A percentile compares a stretch with the other conserved stretches of the same genome.
These are phyloP conservation scores for Aquilaria malaccensis DNA, from an alignment of 345 rosid genomes.

Conservation along the genomic window DNA sequence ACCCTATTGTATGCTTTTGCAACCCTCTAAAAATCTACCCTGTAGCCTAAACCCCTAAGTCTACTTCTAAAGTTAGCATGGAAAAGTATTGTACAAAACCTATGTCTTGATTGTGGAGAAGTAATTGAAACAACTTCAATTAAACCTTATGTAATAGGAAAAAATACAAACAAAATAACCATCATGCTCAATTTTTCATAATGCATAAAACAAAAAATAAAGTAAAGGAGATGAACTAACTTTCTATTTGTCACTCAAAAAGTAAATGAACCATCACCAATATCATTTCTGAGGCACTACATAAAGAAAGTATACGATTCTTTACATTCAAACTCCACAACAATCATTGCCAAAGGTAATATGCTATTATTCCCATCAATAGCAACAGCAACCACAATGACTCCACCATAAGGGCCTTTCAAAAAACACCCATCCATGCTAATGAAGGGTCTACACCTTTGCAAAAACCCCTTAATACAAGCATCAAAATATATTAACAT, in stretches of 20 bases:
- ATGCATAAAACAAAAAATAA: background rate
- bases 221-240: background rate
- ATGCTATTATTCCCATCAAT: background rate
- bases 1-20: background rate
- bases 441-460: background rate
- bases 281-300: fast-evolving
- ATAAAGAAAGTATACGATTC: background rate
- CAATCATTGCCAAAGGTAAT: background rate
- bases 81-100: background rate
- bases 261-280: background rate
- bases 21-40: background rate
- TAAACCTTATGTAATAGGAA: background rate
- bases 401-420: background rate
- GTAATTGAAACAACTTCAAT: background rate
- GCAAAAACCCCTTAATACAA: background rate
- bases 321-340: background rate
- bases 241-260: background rate
- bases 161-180: background rate
- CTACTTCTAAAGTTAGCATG: background rate
- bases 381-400: background rate
- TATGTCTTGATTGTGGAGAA: background rate
- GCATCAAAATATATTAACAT: background rate
- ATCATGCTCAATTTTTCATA: background rate
- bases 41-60: background rate
- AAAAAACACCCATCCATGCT: background rate